These are phyloP conservation scores for Tuber magnatum DNA, from an alignment of 495 filamentous ascomycete species.

Conservation along the genomic window DNA sequence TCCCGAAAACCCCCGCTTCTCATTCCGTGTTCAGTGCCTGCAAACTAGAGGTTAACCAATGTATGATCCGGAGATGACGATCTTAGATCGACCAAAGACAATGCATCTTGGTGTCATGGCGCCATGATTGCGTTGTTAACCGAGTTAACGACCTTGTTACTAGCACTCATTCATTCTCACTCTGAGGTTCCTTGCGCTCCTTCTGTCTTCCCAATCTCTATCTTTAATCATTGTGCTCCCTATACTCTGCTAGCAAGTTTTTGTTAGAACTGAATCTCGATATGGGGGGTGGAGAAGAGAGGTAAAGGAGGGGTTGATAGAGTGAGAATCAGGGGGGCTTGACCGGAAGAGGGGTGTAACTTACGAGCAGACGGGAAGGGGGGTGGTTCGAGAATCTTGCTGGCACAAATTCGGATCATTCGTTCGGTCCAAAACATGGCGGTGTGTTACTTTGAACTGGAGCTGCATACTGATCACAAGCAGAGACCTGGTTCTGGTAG, in stretches of 20 bases:
- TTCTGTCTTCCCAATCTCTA: not conserved
- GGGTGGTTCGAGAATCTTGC: not conserved
- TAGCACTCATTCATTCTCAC: constrained; percentile 19
- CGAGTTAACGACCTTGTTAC: constrained; percentile 25
- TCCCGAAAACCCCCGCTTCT: not conserved
- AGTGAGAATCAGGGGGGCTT: not conserved
- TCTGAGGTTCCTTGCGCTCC: not conserved
- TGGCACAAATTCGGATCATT: not conserved
- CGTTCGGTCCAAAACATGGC: not conserved
- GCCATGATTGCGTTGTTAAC: constrained; percentile 38
- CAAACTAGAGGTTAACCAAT: not conserved
- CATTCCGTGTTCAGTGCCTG: not conserved
- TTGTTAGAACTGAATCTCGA: not conserved
- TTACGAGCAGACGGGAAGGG: not conserved
- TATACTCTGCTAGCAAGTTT: not conserved
- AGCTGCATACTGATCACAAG: not conserved
- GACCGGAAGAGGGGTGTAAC: not conserved
- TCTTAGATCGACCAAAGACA: constrained; percentile 30
- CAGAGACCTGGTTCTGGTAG: not conserved
- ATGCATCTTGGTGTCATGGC: constrained; percentile 35
- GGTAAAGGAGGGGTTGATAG: not conserved
- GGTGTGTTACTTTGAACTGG: not conserved
- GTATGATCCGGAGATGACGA: constrained; percentile 23
- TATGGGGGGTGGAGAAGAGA: not conserved
- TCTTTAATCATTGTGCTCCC: not conserved